phyloP scores from a whole-genome alignment of 1,284 basidiomycete genomes.

The Flammula alnicola region DNA sequence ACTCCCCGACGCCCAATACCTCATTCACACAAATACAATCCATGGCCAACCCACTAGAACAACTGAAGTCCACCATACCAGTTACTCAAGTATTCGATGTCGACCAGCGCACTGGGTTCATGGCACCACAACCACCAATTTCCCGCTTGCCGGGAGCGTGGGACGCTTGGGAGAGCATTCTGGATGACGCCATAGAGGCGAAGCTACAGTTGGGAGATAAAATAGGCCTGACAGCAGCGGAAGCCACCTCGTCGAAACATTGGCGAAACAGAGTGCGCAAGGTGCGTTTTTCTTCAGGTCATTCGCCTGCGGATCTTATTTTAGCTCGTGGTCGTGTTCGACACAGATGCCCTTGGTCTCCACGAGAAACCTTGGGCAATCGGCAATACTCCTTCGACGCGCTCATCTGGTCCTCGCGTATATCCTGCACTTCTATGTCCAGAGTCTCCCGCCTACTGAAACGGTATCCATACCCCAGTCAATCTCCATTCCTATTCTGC shows the following conservation, averaged over 20 bases:
- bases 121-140: conserved; percentile 81
- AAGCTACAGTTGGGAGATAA: conserved; percentile 67
- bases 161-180: conserved; percentile 74
- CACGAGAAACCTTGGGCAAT: conserved; percentile 51
- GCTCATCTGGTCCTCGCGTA: conserved; percentile 88
- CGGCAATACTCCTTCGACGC: conserved; percentile 74
- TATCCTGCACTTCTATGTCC: conserved; percentile 89
- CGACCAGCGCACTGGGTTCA: conserved; percentile 88
- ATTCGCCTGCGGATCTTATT: conserved; percentile 10
- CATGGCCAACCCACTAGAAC: neutral
- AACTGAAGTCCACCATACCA: conserved; percentile 3
- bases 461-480: conserved; percentile 70
- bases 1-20: too few species aligned
- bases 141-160: conserved; percentile 63
- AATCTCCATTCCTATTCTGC: conserved; percentile 79
- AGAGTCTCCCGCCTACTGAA: conserved; percentile 59
- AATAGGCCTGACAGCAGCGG: conserved; percentile 47
- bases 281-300: conserved; percentile 44
- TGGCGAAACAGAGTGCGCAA: conserved; percentile 71
- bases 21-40: too few species aligned
- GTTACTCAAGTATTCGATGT: conserved; percentile 50
- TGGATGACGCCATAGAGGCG: conserved; percentile 54
- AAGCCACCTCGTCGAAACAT: conserved; percentile 48
- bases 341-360: conserved; percentile 54
- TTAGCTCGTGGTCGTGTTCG: neutral